Evolutionary conservation across 1,284 basidiomycete genomes (phyloP), one percentile per base, ranked within the genome.

Genomic region (Tilletiopsis washingtonensis): DNA sequence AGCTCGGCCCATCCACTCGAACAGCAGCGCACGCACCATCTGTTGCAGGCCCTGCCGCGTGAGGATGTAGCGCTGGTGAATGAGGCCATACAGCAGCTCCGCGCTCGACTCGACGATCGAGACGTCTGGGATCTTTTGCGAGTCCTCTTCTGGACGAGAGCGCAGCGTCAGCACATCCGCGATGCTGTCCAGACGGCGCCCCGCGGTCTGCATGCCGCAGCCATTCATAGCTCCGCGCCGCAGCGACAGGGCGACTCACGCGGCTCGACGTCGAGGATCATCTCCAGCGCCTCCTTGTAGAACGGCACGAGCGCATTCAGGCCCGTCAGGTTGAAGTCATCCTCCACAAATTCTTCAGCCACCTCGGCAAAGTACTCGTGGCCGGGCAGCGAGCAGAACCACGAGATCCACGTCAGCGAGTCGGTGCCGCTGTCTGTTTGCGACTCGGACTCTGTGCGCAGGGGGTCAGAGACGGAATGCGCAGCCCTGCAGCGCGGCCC

Each of bases 211-310:
- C n/a, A n/a, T n/a, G n/a, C n/a, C n/a, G n/a, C n/a, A n/a, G n/a
- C n/a, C n/a, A n/a, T n/a, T n/a, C n/a, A n/a, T n/a, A n/a, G n/a
- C n/a, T n/a, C n/a, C n/a, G n/a, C n/a, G n/a, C n/a, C n/a, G 14
- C 24, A 38, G 40, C 9, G 19, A 9, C 26, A 32, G 17, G 26
- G 40, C 3, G 3, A 56, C 54, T 38, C 26, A 56, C 53, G 75
- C 77, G 94, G 89, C 77, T 99, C 94, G 46, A 98, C 93, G 75
- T 99, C 94, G 54, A 99, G 77, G n/a, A 98, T 91, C 94, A 99
- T 99, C 77, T 99, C 94, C 82, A 99, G 85, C 24, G 94, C 94
- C 75, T 98, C 94, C 75, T 96, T 91, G 89, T 94, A 99, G 74
- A 98, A 99, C 7, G 94, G 79, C 1, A 98, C 91, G 80, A 96